Conservation (phyloP, 2,329 filamentous ascomycete species). For the Pseudocercospora musae region DNA sequence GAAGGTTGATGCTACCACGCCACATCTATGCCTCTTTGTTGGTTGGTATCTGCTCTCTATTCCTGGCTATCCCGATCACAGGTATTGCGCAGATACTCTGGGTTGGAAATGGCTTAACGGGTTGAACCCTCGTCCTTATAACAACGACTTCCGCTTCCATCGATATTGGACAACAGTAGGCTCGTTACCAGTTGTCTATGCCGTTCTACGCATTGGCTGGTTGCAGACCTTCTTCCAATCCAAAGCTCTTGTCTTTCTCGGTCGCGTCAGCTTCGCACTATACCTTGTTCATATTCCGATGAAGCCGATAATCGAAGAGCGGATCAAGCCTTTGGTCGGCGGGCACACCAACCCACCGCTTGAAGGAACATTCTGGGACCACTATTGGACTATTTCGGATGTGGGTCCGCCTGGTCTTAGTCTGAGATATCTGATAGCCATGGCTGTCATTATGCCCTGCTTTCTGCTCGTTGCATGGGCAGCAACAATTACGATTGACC, state of each 20-base stretch:
- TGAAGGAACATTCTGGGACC: not conserved
- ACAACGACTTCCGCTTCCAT: constrained; percentile 9
- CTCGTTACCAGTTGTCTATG: not conserved
- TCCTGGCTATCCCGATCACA: constrained; percentile 1
- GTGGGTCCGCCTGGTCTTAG: constrained; percentile 1
- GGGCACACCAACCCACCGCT: constrained; percentile 29
- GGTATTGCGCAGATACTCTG: constrained; percentile 43
- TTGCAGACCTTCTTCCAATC: constrained; percentile 1
- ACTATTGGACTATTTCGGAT: not conserved
- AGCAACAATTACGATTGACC: constrained; percentile 56
- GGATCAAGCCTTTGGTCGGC: constrained; percentile 1
- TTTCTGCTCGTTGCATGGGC: constrained; percentile 55
- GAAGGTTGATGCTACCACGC: not conserved
- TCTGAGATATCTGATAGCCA: constrained; percentile 30
- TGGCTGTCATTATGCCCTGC: constrained; percentile 53
- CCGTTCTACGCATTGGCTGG: not conserved
- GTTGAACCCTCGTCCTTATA: not conserved
- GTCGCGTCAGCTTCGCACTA: not conserved
- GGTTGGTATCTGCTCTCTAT: constrained; percentile 14
- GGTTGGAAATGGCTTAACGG: constrained; percentile 52
- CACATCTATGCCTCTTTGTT: constrained; percentile 4
- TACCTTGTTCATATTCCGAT: not conserved
- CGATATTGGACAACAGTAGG: constrained; percentile 2
- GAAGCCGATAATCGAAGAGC: not conserved
- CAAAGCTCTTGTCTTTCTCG: not conserved